Evolutionary conservation across 1,284 basidiomycete species (phyloP).

Genomic region (Boletus sp.): DNA sequence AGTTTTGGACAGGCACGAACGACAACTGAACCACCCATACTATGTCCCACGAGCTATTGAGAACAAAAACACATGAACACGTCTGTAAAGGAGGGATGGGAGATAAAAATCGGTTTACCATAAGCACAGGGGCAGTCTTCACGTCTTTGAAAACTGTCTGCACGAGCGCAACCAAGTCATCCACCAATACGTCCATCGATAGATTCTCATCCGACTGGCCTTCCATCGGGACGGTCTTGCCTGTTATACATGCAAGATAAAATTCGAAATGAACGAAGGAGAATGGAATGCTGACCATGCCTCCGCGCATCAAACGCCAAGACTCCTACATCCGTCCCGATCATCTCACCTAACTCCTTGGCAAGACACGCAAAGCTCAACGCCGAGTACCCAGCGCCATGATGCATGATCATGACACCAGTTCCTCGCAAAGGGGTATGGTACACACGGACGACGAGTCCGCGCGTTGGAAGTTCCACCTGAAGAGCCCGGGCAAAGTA

Average conservation of each 20-base stretch:
- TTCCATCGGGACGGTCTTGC: conserved; percentile 53
- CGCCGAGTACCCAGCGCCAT: conserved; percentile 90
- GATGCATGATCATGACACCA: conserved; percentile 82
- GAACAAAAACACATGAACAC: conserved; percentile 1
- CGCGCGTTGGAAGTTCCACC: conserved; percentile 58
- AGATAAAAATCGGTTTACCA: conserved; percentile 44
- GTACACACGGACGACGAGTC: conserved; percentile 71
- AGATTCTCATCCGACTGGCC: conserved; percentile 58
- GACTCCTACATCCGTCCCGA: conserved; percentile 77
- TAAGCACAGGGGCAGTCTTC: conserved; percentile 58
- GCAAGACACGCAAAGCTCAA: conserved; percentile 89
- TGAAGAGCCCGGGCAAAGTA: conserved; percentile 78
- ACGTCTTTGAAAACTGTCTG: conserved; percentile 67
- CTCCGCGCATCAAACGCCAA: conserved; percentile 82
- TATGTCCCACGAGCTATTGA: conserved; percentile 77
- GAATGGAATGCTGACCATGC: conserved; percentile 63
- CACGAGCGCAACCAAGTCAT: conserved; percentile 70
- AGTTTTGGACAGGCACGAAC: conserved; percentile 66
- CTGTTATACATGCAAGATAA: conserved; percentile 34
- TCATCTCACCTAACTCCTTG: conserved; percentile 62
- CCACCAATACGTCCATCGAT: conserved; percentile 63
- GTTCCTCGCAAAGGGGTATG: conserved; percentile 57
- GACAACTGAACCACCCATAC: conserved; percentile 90
- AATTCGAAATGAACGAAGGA: background rate
- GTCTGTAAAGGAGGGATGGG: background rate